Evolutionary conservation across 129 eudicot genomes (phyloP), one percentile per base, ranked within the genome.

Genomic region (Mikania micrantha): DNA sequence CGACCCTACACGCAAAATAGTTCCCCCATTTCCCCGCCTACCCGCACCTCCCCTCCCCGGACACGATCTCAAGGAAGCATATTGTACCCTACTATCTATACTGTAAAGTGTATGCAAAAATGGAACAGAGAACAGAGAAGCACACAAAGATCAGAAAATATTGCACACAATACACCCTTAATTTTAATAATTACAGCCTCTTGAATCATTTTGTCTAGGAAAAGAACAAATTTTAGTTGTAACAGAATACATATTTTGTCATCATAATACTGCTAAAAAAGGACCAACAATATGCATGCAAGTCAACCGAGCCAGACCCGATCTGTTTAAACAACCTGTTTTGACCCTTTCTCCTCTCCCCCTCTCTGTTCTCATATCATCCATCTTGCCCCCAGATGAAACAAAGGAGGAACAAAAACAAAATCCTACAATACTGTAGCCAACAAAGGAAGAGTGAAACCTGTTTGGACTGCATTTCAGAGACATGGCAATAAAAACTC

Each of bases 381-480:
- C 34, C 49, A 36, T 38, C 50, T 62, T 38, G 49, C 50, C 52
- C 15, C 54, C 0, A 12, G 39, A 64, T 64, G 36, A 28, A 48
- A 28, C 17, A 47, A 31, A 6, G 2, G 5, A 16, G 40, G 20
- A 15, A 20, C n/a, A 27, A 59, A 9, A 38, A 2, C 35, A n/a
- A 56, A 41, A 38, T n/a, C 60, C 9, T 3, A 63, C 10, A 36
- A 60, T 25, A 60, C 27, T 79, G 78, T 67, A 80, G 85, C 79
- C 86, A 64, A 56, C 59, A 57, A 78, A 47, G 38, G 77, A 28
- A 41, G 85, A 45, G 29, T 45, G 74, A 50, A 31, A 81, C 76
- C 81, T 87, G 78, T 48, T 83, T 15, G 95, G 85, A 65, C 96
- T 86, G 82, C 99, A 93, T 78, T 84, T 89, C 69, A 85, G 69